Percentiles rank a stretch among this genome's conserved stretches.
phyloP scores from a whole-genome alignment of 2,329 filamentous ascomycete genomes.

The Colletotrichum costaricense region DNA sequence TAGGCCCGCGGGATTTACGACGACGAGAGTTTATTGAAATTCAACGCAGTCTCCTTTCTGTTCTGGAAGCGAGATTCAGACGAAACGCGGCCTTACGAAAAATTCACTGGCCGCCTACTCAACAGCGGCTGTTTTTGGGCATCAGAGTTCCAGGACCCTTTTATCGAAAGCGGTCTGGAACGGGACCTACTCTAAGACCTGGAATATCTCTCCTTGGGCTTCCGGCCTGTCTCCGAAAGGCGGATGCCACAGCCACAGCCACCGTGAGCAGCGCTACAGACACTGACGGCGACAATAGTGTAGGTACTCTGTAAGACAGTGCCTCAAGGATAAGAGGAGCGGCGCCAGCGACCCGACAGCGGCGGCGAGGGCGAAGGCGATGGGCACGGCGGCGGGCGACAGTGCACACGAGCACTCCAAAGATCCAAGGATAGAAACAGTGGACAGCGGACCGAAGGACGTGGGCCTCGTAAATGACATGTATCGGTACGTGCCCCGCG shows the following conservation, averaged over 20 bases:
- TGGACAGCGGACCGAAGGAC: conserved; percentile 9
- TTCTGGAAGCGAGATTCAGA: conserved; percentile 14
- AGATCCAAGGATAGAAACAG: conserved; percentile 33
- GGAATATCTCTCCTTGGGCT: conserved; percentile 1
- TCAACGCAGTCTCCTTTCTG: neutral
- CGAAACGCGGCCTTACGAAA: conserved; percentile 21
- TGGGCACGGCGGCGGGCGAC: neutral
- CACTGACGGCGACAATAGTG: neutral
- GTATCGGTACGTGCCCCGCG: conserved; percentile 30
- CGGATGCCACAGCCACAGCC: conserved; percentile 21
- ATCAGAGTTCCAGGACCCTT: conserved; percentile 15
- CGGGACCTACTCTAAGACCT: neutral
- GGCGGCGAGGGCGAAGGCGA: conserved; percentile 13
- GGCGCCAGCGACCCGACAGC: neutral
- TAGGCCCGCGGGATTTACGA: neutral
- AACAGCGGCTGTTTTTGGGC: conserved; percentile 27
- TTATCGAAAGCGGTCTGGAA: conserved; percentile 27
- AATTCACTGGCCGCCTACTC: conserved; percentile 12
- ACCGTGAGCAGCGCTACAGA: neutral
- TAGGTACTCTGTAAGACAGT: too few species aligned
- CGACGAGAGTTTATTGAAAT: neutral
- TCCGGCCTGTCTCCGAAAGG: conserved; percentile 1
- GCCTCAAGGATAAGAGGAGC: too few species aligned
- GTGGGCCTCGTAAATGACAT: neutral
- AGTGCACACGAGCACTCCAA: conserved; percentile 16